Evolutionary conservation across 176 grass and related monocot genomes (phyloP), one percentile per base, ranked within the genome.

Genomic region (Oryza longistaminata): DNA sequence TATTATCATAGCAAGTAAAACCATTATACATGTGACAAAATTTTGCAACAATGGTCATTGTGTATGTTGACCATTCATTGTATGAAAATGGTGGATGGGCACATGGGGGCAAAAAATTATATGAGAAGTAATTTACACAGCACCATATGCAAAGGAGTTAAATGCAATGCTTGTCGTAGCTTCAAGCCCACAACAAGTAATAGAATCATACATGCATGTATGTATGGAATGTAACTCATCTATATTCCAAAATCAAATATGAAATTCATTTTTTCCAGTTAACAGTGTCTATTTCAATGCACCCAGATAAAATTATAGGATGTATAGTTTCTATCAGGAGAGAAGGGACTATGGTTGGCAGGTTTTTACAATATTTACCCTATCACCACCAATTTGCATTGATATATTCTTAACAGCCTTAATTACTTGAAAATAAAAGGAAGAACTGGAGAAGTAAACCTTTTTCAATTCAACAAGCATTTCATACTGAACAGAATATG

Each of bases 111-210:
- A 66, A 82, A 50, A 58, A 34, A 72, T 25, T 60, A 85, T 25
- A 87, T 11, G 82, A 49, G 14, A 82, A 26, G 50, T 42, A 78
- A 29, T 40, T 5, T 24, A 64, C 14, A 1, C 58, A 83, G 43
- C 73, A 14, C 33, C 22, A 37, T 19, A 71, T 22, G 43, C 31
- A 62, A 75, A 68, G 37, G 43, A 79, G 11, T 17, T 22, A 80
- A 50, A 89, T 76, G 45, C 9, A 66, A 66, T 61, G 50, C 7
- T 61, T 16, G 17, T 1, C 73, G 68, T 46, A 64, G 42, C 45
- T 85, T 61, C 42, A 62, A 62, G n/a, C 58, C 19, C 58, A 10
- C 19, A 81, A 72, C 24, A 69, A 86, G 52, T 31, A 64, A 86
- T 31, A 76, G 0, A 48, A 27, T 22, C 13, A 39, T 24, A 58